Conservation (phyloP, 2,329 filamentous ascomycete genomes). For the Mollisiaceae sp. region DNA sequence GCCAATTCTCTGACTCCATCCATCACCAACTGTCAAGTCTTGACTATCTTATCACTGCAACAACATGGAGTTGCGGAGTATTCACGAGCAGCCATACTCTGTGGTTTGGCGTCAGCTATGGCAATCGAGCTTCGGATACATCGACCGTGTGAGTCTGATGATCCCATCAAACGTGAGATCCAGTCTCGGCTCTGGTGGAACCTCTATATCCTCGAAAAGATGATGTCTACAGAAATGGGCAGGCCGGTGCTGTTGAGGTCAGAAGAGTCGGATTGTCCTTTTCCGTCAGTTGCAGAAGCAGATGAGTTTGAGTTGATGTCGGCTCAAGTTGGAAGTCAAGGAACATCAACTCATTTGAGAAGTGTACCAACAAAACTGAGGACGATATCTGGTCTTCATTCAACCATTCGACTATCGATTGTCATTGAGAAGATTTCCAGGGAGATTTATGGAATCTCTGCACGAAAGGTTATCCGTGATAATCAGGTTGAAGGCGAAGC, state of each 20-base stretch:
- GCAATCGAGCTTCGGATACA: constrained; percentile 40
- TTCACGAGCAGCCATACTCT: constrained; percentile 38
- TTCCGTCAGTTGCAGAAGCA: constrained; percentile 38
- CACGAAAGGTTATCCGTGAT: constrained; percentile 37
- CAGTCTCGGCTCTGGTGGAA: constrained; percentile 42
- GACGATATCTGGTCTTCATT: constrained; percentile 40
- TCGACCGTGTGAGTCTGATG: constrained; percentile 30
- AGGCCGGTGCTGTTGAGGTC: constrained; percentile 36
- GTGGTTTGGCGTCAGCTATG: constrained; percentile 39
- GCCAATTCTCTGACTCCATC: constrained; percentile 35
- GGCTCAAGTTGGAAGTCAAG: constrained; percentile 18
- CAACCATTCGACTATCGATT: constrained; percentile 33
- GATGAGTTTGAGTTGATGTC: constrained; percentile 43
- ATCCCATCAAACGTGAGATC: constrained; percentile 37
- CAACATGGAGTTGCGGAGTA: constrained; percentile 42
- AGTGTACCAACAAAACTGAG: constrained; percentile 36
- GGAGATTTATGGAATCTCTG: constrained; percentile 38
- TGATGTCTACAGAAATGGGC: constrained; percentile 40
- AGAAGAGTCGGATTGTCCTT: constrained; percentile 39
- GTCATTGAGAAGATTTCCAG: constrained; percentile 36
- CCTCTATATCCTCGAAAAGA: constrained; percentile 41
- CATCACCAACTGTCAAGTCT: constrained; percentile 39
- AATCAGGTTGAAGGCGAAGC: constrained; percentile 35
- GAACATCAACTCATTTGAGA: constrained; percentile 13
- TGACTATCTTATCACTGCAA: constrained; percentile 39